Evolutionary conservation across 2,329 filamentous ascomycete genomes (phyloP).

Genomic region (Epicoccum sorghinum): DNA sequence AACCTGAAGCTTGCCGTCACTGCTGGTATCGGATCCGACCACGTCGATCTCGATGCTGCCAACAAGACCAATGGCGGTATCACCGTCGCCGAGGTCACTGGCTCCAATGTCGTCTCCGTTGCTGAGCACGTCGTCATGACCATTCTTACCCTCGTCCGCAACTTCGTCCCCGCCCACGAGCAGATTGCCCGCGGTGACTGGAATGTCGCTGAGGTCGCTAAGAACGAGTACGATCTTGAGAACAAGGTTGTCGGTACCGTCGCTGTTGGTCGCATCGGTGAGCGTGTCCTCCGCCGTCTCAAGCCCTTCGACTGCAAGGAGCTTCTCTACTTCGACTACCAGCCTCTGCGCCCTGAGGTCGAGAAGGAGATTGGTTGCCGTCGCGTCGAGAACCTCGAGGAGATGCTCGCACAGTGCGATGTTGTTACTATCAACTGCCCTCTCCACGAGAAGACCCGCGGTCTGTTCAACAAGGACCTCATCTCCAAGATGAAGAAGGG

Average conservation of each 20-base stretch:
- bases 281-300: slow-evolving; percentile 94
- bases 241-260: slow-evolving; percentile 97
- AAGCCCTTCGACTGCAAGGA: slow-evolving; percentile 99
- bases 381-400: slow-evolving; percentile 86
- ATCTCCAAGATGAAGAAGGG: slow-evolving; percentile 99
- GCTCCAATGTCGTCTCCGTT: slow-evolving; percentile 97
- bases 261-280: slow-evolving; percentile 94
- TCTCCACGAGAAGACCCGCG: slow-evolving; percentile 95
- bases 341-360: slow-evolving; percentile 81
- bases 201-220: slow-evolving; percentile 94
- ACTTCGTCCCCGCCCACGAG: slow-evolving; percentile 98
- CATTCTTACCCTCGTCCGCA: slow-evolving; percentile 92
- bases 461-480: slow-evolving; percentile 98
- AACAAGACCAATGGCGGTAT: slow-evolving; percentile 98
- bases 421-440: slow-evolving; percentile 99
- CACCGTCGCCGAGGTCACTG: slow-evolving; percentile 96
- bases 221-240: slow-evolving; percentile 98
- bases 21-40: slow-evolving; percentile 96
- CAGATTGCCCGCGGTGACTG: slow-evolving; percentile 87
- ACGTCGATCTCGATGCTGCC: slow-evolving; percentile 94
- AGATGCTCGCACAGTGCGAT: slow-evolving; percentile 92
- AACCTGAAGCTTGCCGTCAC: slow-evolving; percentile 98
- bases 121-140: slow-evolving; percentile 99
- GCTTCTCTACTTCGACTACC: slow-evolving; percentile 99
- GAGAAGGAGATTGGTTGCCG: slow-evolving; percentile 96